Conservation (phyloP, 257 asterid genomes). For the Osmanthus fragrans region DNA sequence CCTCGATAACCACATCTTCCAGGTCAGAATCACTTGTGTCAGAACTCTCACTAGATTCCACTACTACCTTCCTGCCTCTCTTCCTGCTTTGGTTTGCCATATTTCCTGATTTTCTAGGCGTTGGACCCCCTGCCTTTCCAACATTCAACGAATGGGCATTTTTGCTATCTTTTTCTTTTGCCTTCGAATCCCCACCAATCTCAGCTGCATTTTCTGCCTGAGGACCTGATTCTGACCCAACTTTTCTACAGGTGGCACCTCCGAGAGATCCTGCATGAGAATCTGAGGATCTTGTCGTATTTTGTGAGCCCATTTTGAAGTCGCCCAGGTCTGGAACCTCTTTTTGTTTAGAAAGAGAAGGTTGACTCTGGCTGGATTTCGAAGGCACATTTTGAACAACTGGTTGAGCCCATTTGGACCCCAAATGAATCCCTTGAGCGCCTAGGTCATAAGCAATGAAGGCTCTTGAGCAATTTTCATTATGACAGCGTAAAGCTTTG, state of each 20-base stretch:
- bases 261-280: constrained; percentile 23
- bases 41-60: constrained; percentile 38
- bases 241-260: constrained; percentile 14
- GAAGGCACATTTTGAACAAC: constrained; percentile 27
- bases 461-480: constrained; percentile 29
- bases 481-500: constrained; percentile 34
- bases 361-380: constrained; percentile 27
- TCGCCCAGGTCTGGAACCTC: constrained; percentile 19
- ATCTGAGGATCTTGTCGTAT: constrained; percentile 22
- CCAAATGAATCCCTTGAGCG: constrained; percentile 17
- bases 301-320: constrained; percentile 17
- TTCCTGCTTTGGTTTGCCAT: constrained; percentile 32
- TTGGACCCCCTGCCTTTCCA: constrained; percentile 19
- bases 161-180: constrained; percentile 16
- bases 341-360: constrained; percentile 27
- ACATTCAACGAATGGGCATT: constrained; percentile 18
- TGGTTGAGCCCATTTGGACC: constrained; percentile 24
- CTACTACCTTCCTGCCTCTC: constrained; percentile 27
- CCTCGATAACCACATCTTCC: constrained; percentile 33
- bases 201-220: constrained; percentile 21
- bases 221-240: constrained; percentile 23
- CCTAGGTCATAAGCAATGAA: constrained; percentile 36
- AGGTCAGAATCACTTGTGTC: constrained; percentile 24
- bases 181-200: constrained; percentile 17
- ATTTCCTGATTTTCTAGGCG: constrained; percentile 15